A percentile compares a stretch with the other conserved stretches of the same genome.
Evolutionary conservation across 805 yeast genomes (phyloP).

Genomic region (Barnettozyma populi): DNA sequence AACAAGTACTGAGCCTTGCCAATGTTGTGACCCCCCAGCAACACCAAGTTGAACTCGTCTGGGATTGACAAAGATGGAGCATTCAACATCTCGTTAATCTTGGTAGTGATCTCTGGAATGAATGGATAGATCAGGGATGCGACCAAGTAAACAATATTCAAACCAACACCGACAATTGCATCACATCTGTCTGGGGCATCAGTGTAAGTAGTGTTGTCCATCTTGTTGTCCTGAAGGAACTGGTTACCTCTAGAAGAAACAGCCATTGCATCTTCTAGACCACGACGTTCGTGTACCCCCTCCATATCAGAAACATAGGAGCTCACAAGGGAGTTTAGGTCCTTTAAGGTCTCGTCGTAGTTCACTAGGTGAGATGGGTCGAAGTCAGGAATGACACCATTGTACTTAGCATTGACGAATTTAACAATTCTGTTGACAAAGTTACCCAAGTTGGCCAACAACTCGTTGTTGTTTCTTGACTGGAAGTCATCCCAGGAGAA

Average conservation of each 20-base stretch:
- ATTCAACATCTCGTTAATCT: conserved; percentile 73
- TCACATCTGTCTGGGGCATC: conserved; percentile 76
- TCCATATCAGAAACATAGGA: conserved; percentile 72
- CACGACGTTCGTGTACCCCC: conserved; percentile 74
- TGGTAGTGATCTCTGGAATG: conserved; percentile 77
- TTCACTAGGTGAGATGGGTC: conserved; percentile 43
- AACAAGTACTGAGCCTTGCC: conserved; percentile 90
- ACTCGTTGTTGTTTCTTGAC: conserved; percentile 86
- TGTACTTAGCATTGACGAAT: conserved; percentile 84
- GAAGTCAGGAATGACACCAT: conserved; percentile 79
- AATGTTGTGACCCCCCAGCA: conserved; percentile 78
- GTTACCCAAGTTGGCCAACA: conserved; percentile 94
- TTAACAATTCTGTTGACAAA: conserved; percentile 91
- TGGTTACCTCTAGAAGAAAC: conserved; percentile 89
- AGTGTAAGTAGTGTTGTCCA: conserved; percentile 80
- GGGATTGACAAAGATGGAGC: conserved; percentile 78
- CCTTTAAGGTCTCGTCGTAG: conserved; percentile 42
- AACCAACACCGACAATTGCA: conserved; percentile 87
- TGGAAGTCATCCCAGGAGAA: conserved; percentile 98
- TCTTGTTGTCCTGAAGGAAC: conserved; percentile 92
- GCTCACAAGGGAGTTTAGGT: conserved; percentile 55
- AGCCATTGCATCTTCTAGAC: conserved; percentile 87
- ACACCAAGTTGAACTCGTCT: conserved; percentile 62
- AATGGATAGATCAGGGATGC: conserved; percentile 79
- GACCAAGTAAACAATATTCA: conserved; percentile 83